phyloP scores from a whole-genome alignment of 257 asterid genomes.

The Petunia axillaris region DNA sequence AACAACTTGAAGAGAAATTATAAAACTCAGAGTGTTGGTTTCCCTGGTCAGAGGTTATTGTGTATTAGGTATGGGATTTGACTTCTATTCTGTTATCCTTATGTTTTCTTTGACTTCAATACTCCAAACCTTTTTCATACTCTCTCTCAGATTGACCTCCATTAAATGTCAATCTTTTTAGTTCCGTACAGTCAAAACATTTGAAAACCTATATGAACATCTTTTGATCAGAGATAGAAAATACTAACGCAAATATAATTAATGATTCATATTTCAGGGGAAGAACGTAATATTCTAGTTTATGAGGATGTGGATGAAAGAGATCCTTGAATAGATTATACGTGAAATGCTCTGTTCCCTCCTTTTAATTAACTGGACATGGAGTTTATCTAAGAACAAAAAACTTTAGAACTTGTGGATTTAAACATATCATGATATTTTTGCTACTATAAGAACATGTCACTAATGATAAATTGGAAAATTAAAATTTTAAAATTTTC shows the following conservation, averaged over 20 bases:
- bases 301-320: not conserved
- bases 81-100: not conserved
- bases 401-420: too few relatives aligned
- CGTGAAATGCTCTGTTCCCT: not conserved
- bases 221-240: not conserved
- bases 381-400: too few relatives aligned
- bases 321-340: too few relatives aligned
- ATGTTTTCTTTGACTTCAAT: constrained; percentile 6
- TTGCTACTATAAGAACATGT: too few relatives aligned
- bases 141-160: not conserved
- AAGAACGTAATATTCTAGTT: not conserved
- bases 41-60: not conserved
- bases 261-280: not conserved
- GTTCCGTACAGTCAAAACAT: not conserved
- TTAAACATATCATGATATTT: too few relatives aligned
- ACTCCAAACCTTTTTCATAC: constrained; percentile 7
- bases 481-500: too few relatives aligned
- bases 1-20: not conserved
- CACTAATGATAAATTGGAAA: too few relatives aligned
- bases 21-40: not conserved
- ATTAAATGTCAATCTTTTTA: not conserved
- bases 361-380: not conserved
- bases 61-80: not conserved
- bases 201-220: not conserved
- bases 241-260: not conserved